Evolutionary conservation across 805 yeast genomes (phyloP), one percentile per base, ranked within the genome.

Genomic region (Suhomyces xylopsoci): DNA sequence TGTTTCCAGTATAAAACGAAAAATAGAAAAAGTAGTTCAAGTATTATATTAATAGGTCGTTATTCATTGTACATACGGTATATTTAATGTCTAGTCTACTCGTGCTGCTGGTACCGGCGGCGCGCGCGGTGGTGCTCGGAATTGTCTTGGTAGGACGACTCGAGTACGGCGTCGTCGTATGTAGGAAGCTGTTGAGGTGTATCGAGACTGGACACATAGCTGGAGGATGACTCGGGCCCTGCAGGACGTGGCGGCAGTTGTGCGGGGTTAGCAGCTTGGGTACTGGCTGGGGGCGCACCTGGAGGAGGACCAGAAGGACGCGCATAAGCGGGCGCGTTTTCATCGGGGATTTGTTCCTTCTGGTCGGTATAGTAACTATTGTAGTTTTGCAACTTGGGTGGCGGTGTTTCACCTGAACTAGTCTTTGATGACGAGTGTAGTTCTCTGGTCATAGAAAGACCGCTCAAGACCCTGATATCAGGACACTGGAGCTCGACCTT

Each of bases 131-230:
- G 60, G 47, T 71, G 73, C 47, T 71, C 76, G 43, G 66, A 56
- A 32, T 62, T 60, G 51, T 69, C 66, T 53, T 70, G 76, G 51
- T 57, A 66, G 15, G 62, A 56, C 20, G 59, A 54, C 48, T 70
- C 74, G 25, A 64, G 55, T 51, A 71, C 56, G 6, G 66, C 77
- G 26, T 72, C 77, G 36, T 71, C 75, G 56, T 73, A 73, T 0
- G 77, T 70, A 1, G 77, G 77, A 26, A 70, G 59, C 10, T 17
- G 48, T 6, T 43, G 48, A 8, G 20, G 42, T 10, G 15, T n/a
- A 19, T 38, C 42, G 14, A 17, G 2, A 9, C 42, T 19, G 9
- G 42, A 38, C 8, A 38, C 41, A 36, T 15, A 38, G n/a, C 42
- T 38, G 9, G 42, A 36, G 19, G 41, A 19, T 5, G 24, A 8